Base-by-base conservation (phyloP, 345 rosid species). In the Leavenworthia alabamica region DNA sequence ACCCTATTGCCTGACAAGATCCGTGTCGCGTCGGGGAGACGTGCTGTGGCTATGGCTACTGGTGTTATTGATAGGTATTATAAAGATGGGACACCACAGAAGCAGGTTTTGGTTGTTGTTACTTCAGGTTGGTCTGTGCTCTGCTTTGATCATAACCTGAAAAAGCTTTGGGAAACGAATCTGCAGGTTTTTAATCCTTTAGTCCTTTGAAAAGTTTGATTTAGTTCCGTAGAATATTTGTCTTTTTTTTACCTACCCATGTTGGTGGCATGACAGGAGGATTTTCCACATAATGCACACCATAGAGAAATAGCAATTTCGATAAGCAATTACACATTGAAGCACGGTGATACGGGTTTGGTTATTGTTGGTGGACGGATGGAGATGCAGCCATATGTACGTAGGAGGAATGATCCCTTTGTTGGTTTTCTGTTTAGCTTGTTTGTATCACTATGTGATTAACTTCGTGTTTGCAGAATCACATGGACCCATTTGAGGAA, bases 141-240 rank as follows among this genome's bases (percentile, higher is more conserved):
- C 83, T 94, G 99, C 78, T 94, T 82, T 55, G 97, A 94, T 84
- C 99, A 94, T 60, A 94, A 90, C 78, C 81, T 90, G 11, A 84
- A 88, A 2, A 94, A 90, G 81, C 82, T 94, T 3, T 94, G 96
- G 99, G 99, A 94, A 68, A 76, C 71, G 37, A 88, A 81, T 79
- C 76, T 90, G 64, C 99, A 94, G 99, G 99, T 90, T 26, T 3
- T 44, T 6, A 12, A 7, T 49, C 60, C 22, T 59, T 32, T 56
- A 6, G 11, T 56, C 26, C 11, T 17, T 57, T 14, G 27, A 35
- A 11, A 37, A 26, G 8, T 44, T 10, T 63, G 8, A 10, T 12
- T 39, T 7, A 6, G n/a, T 51, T 62, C 23, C 36, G 9, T 37
- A 11, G 9, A 4, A 45, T 23, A 2, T 23, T 23, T 23, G 3